Evolutionary conservation across 2,329 filamentous ascomycete genomes (phyloP), one percentile per base, ranked within the genome.

Genomic region (Colletotrichum ledebouriae): DNA sequence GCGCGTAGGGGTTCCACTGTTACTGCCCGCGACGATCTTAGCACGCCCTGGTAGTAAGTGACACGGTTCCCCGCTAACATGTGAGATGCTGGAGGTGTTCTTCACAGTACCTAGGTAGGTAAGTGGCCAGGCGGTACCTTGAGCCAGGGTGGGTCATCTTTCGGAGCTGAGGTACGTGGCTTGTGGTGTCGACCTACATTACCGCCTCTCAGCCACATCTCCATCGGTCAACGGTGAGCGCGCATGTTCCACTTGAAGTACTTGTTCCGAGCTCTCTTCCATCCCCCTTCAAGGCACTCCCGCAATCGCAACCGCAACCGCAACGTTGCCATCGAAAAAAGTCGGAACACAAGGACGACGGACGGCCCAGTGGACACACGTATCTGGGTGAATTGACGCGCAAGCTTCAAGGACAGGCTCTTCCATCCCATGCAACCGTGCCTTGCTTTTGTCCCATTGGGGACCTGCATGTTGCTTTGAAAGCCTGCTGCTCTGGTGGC

Each of bases 311-410:
- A 17, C 17, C 22, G 22, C 49, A 37, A n/a, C n/a, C 25, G 29
- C 49, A 53, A 52, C 22, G 25, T 25, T n/a, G 15, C 15, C 3
- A 34, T 39, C 37, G 11, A 13, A 11, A 15, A 39, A 39, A 39
- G 11, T 15, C 37, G 11, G 37, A 15, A 2, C 37, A 11, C 37
- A 12, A 39, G 15, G 37, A 39, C 37, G 37, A 39, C 37, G 37
- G 13, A 39, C 37, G 37, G 37, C 37, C 29, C 25, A 52, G 49
- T 34, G 25, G 9, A 52, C 12, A 52, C 49, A 52, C 49, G 49
- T 20, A 52, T 47, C 52, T 55, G 33, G 29, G 39, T 13, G 22
- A 64, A 33, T 56, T 55, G 62, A 69, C 66, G 66, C 66, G 66
- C 66, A 69, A 69, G 66, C 66, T 52, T 46, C 47, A 34, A 47